Evolutionary conservation across 768 basidiomycete genomes (phyloP).

Genomic region (Leccinellum rugosiceps): DNA sequence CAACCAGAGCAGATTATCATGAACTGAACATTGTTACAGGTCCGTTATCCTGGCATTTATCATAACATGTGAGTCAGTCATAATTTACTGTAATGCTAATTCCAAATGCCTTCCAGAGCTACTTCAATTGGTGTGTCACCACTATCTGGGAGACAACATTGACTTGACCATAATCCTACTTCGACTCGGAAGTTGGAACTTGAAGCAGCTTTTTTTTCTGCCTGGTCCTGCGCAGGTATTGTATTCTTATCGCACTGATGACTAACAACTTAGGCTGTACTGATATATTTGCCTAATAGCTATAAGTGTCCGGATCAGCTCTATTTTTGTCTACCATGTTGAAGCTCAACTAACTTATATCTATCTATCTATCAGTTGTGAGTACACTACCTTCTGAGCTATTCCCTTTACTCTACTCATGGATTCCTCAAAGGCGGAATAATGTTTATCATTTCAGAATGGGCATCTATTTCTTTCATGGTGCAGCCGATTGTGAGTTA

Average conservation of each 20-base stretch:
- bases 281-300: neutral
- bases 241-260: neutral
- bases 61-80: neutral
- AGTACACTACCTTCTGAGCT: neutral
- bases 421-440: neutral
- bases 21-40: neutral
- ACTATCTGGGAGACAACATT: neutral
- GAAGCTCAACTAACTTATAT: neutral
- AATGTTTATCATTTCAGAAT: neutral
- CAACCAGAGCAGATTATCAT: no score
- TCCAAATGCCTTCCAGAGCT: neutral
- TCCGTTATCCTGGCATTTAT: slow-evolving; percentile 12
- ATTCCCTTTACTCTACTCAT: neutral
- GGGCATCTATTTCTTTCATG: neutral
- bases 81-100: neutral
- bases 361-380: neutral
- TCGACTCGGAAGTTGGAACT: no score
- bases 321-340: neutral
- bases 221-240: neutral
- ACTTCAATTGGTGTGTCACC: neutral
- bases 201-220: neutral
- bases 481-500: neutral
- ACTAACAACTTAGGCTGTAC: neutral
- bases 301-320: neutral
- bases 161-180: neutral